Evolutionary conservation across 2,329 filamentous ascomycete species (phyloP), one percentile per base, ranked within the genome.

Genomic region (Fusarium sp.): DNA sequence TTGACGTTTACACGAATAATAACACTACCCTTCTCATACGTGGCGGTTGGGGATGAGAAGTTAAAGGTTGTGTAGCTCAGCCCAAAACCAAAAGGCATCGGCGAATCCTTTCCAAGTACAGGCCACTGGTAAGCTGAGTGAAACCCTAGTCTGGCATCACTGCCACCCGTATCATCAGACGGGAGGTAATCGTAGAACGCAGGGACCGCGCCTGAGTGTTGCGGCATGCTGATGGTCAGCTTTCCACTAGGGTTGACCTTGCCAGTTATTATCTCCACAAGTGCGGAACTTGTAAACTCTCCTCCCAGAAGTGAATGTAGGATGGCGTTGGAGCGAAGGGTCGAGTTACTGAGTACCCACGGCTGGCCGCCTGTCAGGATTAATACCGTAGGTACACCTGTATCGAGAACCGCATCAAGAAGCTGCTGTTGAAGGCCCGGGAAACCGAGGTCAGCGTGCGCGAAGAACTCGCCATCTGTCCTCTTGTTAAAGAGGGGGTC

Each of bases 151-250:
- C 87, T 85, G 1, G 88, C 87, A 0, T 82, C 81, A 65, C 91
- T 87, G 61, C 85, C 82, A 34, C 88, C 77, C 56, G 84, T 85
- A 78, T 92, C 90, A 70, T 88, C 85, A 5, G 84, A 84, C 1
- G 83, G 83, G 77, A 92, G 90, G 75, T 90, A 85, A 31, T 91
- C 86, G 78, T 92, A 92, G 75, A 92, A 90, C 56, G 91, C 84
- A 54, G 90, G 90, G 6, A 77, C 69, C 11, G 81, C 76, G n/a
- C 81, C 77, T 6, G 79, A 73, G 4, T 74, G 77, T 80, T 84
- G 84, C 0, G 83, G 84, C 78, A 86, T 84, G 3, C 82, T 84
- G 13, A 86, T 81, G 0, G 77, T 76, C 11, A 78, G 66, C 53
- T 78, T 78, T n/a, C 75, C 77, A 44, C 77, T 78, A 1, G 89